Conservation (phyloP, 2,329 filamentous ascomycete genomes). For the Xylogone sp. region DNA sequence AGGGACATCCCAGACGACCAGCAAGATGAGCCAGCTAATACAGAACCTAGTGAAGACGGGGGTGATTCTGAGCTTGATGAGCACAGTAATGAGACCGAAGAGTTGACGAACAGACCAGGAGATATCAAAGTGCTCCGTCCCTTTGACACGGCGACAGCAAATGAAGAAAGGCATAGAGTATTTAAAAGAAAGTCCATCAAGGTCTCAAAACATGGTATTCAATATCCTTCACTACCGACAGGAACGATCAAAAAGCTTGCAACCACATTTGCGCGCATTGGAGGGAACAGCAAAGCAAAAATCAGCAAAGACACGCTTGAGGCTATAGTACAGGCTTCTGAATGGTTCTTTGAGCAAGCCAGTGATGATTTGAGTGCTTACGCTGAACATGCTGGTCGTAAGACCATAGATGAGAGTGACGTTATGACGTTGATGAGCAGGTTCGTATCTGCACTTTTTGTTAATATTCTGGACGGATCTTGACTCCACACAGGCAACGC, state of each 20-base stretch:
- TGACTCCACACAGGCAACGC: constrained; percentile 60
- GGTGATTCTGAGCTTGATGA: constrained; percentile 16
- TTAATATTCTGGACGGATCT: not conserved
- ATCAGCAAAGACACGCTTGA: constrained; percentile 70
- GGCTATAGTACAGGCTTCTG: constrained; percentile 74
- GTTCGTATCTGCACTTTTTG: constrained; percentile 44
- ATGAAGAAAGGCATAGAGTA: constrained; percentile 14
- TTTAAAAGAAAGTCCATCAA: constrained; percentile 47
- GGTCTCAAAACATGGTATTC: constrained; percentile 67
- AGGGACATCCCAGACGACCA: constrained; percentile 21
- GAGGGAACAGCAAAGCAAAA: constrained; percentile 62
- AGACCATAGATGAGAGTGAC: constrained; percentile 82
- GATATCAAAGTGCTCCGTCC: constrained; percentile 9
- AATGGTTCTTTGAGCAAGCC: constrained; percentile 90
- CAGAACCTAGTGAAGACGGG: constrained; percentile 18
- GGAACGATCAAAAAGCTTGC: constrained; percentile 72
- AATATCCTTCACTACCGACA: constrained; percentile 71
- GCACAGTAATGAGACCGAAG: not conserved
- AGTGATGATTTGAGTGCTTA: constrained; percentile 77
- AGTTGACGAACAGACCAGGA: constrained; percentile 4
- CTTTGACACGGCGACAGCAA: constrained; percentile 6
- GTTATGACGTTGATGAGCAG: constrained; percentile 78
- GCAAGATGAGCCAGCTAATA: constrained; percentile 19
- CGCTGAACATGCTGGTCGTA: constrained; percentile 76
- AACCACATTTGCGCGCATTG: constrained; percentile 65